Percentiles rank a stretch among this genome's conserved stretches.
Conservation (phyloP, 148 eudicot genomes). For the Vaccinium myrtillus region DNA sequence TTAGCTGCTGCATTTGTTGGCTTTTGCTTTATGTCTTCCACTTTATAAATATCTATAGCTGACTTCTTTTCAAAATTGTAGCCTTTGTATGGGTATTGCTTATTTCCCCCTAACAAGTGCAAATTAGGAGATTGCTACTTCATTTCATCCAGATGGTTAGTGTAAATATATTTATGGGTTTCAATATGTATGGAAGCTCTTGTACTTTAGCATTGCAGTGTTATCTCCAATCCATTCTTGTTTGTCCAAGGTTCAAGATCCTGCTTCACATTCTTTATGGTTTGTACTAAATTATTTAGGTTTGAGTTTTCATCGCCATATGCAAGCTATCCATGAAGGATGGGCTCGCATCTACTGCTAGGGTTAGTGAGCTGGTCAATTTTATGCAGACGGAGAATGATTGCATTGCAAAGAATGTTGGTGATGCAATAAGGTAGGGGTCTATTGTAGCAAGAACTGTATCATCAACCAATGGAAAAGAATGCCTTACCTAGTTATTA, state of each 20-base stretch:
- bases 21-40: neutral
- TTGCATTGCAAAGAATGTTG: constrained; percentile 41
- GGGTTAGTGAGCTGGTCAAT: constrained; percentile 69
- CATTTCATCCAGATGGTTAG: neutral
- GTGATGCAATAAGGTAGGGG: constrained; percentile 63
- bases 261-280: neutral
- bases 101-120: neutral
- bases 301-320: constrained; percentile 1
- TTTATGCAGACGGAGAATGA: constrained; percentile 58
- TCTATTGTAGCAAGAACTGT: constrained; percentile 73
- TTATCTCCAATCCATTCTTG: neutral
- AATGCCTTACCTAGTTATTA: constrained; percentile 69
- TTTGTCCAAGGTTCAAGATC: neutral
- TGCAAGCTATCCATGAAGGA: constrained; percentile 32
- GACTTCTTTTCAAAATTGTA: constrained; percentile 16
- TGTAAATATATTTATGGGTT: neutral
- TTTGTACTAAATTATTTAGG: neutral
- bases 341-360: constrained; percentile 65
- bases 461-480: constrained; percentile 66
- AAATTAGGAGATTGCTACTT: neutral
- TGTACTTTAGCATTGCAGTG: neutral
- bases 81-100: neutral
- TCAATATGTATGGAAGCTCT: neutral
- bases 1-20: neutral
- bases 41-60: neutral